Evolutionary conservation across 441 rosid species (phyloP), one percentile per base, ranked within the genome.

Genomic region (Adansonia rubrostipa): DNA sequence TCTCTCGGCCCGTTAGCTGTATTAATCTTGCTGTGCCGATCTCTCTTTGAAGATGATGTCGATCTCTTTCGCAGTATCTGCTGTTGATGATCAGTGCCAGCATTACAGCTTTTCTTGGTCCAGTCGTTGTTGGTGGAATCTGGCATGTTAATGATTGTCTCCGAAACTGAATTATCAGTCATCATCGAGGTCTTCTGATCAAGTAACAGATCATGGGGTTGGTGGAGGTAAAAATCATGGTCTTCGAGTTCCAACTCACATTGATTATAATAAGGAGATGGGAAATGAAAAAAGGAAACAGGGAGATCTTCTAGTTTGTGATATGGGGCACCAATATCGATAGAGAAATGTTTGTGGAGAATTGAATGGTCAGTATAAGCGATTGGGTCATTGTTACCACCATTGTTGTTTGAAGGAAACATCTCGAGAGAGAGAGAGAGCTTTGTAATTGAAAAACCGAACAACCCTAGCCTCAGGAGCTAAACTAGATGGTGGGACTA

Each of bases 1-100:
- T 93, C 98, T 81, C 99, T 81, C 7, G 88, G 92, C n/a, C 99
- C 99, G 53, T 88, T 92, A 2, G 96, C 96, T 0, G 99, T 95
- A 77, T 84, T 73, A 77, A 95, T 95, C 89, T 95, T 95, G 88
- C 98, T 95, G 78, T 93, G 97, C 74, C 96, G 85, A 79, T 93
- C 98, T 71, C 84, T 86, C 85, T 88, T 92, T 19, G 86, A 80
- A 58, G 33, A 28, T 8, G 85, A 66, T 84, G 42, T 11, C 0
- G 44, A 24, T 5, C 89, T 86, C 82, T 83, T 92, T 66, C 71
- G 81, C 45, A 80, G 71, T 47, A 63, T 67, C 67, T 62, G 79
- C 53, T 50, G 72, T 22, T 17, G 62, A 8, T 17, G 62, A 44
- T 66, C 9, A 24, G 71, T 28, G 51, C 47, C 17, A 54, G 10